Evolutionary conservation across 2,329 filamentous ascomycete genomes (phyloP), one percentile per base, ranked within the genome.

Genomic region (Xylariaceae sp.): DNA sequence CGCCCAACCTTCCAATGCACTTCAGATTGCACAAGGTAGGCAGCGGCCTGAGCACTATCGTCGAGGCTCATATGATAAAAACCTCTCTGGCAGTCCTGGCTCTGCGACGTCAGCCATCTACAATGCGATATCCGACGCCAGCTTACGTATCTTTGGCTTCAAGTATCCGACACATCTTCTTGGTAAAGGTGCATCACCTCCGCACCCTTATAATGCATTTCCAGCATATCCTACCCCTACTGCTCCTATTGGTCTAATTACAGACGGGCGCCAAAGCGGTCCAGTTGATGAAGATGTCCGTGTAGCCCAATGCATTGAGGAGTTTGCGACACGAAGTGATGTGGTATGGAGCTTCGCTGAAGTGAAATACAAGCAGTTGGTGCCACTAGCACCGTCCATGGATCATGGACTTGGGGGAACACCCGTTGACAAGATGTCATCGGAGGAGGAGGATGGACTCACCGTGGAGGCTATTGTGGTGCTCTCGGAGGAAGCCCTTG

Each of bases 341-440:
- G 95, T 97, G 44, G 93, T 99, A 2, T 99, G 93, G 71, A 93
- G 93, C 2, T 98, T 99, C 74, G 95, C 95, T 5, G 93, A 99
- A 75, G 93, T 99, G 70, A 99, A 99, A 74, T 97, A 96, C 75
- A 95, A 96, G 74, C 95, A 99, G 73, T 82, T 99, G n/a, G 85
- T 97, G 48, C 95, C 95, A 2, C 78, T 95, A 44, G 87, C 91
- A 1, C 95, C 93, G 1, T 93, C 90, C 0, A 84, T 83, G 63
- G 86, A 90, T 47, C 86, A 89, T 63, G 86, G 85, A 5, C 80
- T 91, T 3, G 87, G 88, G 6, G 86, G 87, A 14, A 73, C 82
- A n/a, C 75, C 77, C 3, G 70, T 77, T 7, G 85, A 88, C 3
- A 79, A 81, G 67, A 69, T 80, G 61, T 73, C 75, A 10, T 70